Conservation (phyloP, 176 grass and related monocot species). For the Lolium rigidum region DNA sequence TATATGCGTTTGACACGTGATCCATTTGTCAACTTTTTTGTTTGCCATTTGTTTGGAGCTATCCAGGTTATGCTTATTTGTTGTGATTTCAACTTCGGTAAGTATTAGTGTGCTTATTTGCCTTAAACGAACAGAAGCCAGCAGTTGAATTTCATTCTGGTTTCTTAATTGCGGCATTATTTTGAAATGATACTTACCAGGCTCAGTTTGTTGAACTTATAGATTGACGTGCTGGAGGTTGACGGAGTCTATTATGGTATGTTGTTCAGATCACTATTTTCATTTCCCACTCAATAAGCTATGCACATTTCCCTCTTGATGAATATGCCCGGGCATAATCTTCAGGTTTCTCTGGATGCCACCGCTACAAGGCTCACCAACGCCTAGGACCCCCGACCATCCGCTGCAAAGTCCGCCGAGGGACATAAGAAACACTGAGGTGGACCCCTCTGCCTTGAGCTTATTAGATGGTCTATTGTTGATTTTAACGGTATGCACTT, state of each 20-base stretch:
- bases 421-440: conserved; percentile 93
- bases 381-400: conserved; percentile 85
- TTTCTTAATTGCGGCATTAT: not conserved
- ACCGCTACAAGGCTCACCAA: conserved; percentile 92
- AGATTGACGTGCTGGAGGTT: conserved; percentile 97
- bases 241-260: conserved; percentile 88
- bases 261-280: conserved; percentile 8
- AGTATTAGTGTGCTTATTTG: not conserved
- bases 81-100: not conserved
- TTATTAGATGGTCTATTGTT: not conserved
- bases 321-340: conserved; percentile 18
- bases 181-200: conserved; percentile 34
- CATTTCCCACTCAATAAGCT: conserved; percentile 19
- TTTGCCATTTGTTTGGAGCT: not conserved
- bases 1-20: not conserved
- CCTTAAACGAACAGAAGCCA: not conserved
- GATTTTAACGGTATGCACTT: not conserved
- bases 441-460: conserved; percentile 23
- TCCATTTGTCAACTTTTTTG: not conserved
- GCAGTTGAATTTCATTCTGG: conserved; percentile 10
- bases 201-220: conserved; percentile 35
- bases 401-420: conserved; percentile 82
- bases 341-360: conserved; percentile 95
- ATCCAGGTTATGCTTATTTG: not conserved
- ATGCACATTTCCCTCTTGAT: not conserved